Base-by-base conservation (phyloP, 2,329 filamentous ascomycete genomes). In the Colletotrichum navitas region DNA sequence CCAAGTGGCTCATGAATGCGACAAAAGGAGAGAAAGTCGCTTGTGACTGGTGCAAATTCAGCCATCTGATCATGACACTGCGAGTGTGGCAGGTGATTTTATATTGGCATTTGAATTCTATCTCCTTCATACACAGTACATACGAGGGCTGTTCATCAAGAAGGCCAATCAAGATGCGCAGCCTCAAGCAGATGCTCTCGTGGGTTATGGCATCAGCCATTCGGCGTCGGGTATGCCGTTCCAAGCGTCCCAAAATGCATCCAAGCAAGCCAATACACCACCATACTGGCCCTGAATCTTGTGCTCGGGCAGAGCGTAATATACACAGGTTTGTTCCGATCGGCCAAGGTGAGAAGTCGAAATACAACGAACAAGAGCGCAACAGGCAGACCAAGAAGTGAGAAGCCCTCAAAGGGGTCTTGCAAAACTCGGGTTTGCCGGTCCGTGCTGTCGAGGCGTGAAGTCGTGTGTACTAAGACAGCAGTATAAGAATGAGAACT, bases 81-180 rank as follows among this genome's bases (percentile, higher is more conserved):
- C 10, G 36, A 1, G n/a, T n/a, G 21, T 45, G 39, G 24, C 8
- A 29, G 21, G 49, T 32, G 61, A 63, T 63, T 54, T 55, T 52
- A 55, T 72, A 61, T 72, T 54, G 60, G 69, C 60, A 66, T 43
- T 62, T 72, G 60, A 68, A 72, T 65, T 66, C 70, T 68, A 62
- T 74, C 71, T 73, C 71, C 70, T 73, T 74, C 73, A 73, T 74
- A 74, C 71, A 73, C 61, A 74, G 45, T 74, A 74, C 73, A 74
- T 68, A 60, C 60, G 63, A 72, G 39, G 62, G 68, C 61, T 63
- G 41, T 45, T 73, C 59, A 67, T 63, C 68, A 68, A 32, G 63
- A 47, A 32, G 41, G 63, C 41, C 63, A 43, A 55, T 56, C 62
- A 49, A 63, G 58, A 68, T 73, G 36, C 49, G 55, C 56, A 65